Evolutionary conservation across 1,284 basidiomycete species (phyloP), one percentile per base, ranked within the genome.

Genomic region (Melampsora larici-populina): DNA sequence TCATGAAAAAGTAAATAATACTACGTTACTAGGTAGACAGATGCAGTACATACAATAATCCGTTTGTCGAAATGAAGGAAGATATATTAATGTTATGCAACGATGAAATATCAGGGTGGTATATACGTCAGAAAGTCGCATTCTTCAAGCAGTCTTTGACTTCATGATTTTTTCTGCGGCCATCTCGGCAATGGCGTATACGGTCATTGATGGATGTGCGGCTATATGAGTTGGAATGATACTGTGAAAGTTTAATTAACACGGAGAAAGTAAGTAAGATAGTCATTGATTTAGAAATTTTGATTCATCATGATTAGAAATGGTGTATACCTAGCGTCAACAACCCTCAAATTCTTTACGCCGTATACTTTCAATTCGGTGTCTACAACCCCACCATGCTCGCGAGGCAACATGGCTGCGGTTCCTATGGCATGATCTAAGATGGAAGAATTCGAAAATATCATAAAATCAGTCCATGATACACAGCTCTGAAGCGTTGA

Each of bases 321-420:
- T 36, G 36, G 36, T 36, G 3, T 36, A 36, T 58, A 58, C 55
- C 55, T 58, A 17, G 85, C 82, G 75, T 86, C 85, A 62, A 84
- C 81, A 18, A 86, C 83, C 60, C 85, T 82, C 80, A 92, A 85
- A 85, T 91, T 91, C 82, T 86, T 81, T 5, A 90, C 89, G 72
- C 90, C 91, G 83, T 88, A 90, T 68, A 93, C 91, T 82, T 87
- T 89, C 79, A 91, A 86, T 78, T 88, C 87, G 29, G 84, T 84
- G 84, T 92, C 91, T 80, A 92, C 88, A 43, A 92, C 91, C 81
- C 91, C 91, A 65, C 91, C 91, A 82, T 91, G 84, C 79, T 87
- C 86, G 66, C 88, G 86, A n/a, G 90, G 90, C 82, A 91, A 90
- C 91, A 92, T 92, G 26, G 90, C 88, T 58, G 81, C 84, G 78